Percentiles rank a stretch among this genome's conserved stretches.
These are phyloP conservation scores for Fragilaria crotonensis DNA, from an alignment of 108 stramenopile species.

Conservation along the genomic window DNA sequence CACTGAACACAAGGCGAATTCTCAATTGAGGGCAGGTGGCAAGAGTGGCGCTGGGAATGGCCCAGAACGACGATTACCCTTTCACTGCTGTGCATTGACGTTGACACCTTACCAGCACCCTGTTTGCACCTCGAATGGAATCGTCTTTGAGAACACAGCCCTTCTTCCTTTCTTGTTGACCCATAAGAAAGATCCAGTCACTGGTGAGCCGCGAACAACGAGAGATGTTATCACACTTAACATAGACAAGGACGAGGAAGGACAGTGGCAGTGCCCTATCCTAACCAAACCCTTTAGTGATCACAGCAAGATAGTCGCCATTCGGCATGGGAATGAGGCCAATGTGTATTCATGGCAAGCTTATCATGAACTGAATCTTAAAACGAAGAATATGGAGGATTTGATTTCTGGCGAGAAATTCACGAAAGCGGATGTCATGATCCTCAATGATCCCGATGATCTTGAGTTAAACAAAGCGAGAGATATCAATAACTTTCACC, in stretches of 20 bases:
- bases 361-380: slow-evolving; percentile 77
- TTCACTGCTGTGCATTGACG: slow-evolving; percentile 94
- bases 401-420: slow-evolving; percentile 68
- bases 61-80: slow-evolving; percentile 68
- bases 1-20: slow-evolving; percentile 55
- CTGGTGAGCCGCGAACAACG: slow-evolving; percentile 46
- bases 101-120: slow-evolving; percentile 75
- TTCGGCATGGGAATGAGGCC: slow-evolving; percentile 61
- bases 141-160: slow-evolving; percentile 86
- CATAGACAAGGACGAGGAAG: slow-evolving; percentile 82
- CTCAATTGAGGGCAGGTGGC: slow-evolving; percentile 44
- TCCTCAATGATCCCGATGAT: slow-evolving; percentile 72
- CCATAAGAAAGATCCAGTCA: slow-evolving; percentile 82
- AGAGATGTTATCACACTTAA: slow-evolving; percentile 75
- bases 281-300: slow-evolving; percentile 87
- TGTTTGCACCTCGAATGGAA: slow-evolving; percentile 64
- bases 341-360: slow-evolving; percentile 84
- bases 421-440: slow-evolving; percentile 60
- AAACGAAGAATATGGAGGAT: slow-evolving; percentile 67
- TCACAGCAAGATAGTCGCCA: slow-evolving; percentile 87
- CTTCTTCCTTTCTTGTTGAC: slow-evolving; percentile 82
- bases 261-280: slow-evolving; percentile 95
- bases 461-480: slow-evolving; percentile 31
- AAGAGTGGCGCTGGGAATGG: slow-evolving; percentile 1
- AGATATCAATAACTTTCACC: slow-evolving; percentile 71